Evolutionary conservation across 2,329 filamentous ascomycete species (phyloP).

Genomic region (Curvularia eragrostidis): DNA sequence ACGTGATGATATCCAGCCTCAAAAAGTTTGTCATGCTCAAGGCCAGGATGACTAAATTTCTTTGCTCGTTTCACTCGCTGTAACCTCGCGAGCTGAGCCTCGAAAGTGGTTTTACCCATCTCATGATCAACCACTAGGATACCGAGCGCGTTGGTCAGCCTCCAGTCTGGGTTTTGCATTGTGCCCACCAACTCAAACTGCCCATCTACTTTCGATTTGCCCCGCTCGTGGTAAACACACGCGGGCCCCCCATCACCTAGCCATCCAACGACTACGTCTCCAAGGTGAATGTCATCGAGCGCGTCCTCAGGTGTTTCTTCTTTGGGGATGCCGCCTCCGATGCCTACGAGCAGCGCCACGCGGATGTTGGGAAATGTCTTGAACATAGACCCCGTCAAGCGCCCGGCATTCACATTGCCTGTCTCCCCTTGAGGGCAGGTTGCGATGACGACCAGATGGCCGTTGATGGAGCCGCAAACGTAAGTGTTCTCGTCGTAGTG

Average conservation of each 20-base stretch:
- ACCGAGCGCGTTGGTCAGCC: slow-evolving; percentile 14
- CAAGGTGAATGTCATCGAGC: background rate
- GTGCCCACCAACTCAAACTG: slow-evolving; percentile 19
- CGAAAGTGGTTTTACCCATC: slow-evolving; percentile 4
- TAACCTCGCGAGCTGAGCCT: background rate
- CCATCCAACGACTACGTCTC: background rate
- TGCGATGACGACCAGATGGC: slow-evolving; percentile 18
- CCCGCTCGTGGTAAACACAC: slow-evolving; percentile 9
- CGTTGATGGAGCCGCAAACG: slow-evolving; percentile 14
- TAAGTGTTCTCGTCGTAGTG: slow-evolving; percentile 22
- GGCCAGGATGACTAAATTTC: background rate
- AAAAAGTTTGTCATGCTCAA: background rate
- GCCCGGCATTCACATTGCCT: slow-evolving; percentile 17
- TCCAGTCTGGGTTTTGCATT: slow-evolving; percentile 18
- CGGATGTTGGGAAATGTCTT: slow-evolving; percentile 21
- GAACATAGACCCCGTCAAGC: slow-evolving; percentile 15
- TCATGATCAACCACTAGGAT: slow-evolving; percentile 9
- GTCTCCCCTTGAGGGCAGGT: slow-evolving; percentile 13
- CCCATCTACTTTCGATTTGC: slow-evolving; percentile 12
- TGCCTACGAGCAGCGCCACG: slow-evolving; percentile 19
- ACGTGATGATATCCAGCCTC: background rate
- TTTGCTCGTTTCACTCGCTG: background rate
- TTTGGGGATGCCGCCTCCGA: slow-evolving; percentile 21
- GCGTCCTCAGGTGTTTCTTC: background rate
- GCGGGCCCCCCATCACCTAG: background rate